Base-by-base conservation (phyloP, 1,139 yeast species). In the Yamadazyma sp. region DNA sequence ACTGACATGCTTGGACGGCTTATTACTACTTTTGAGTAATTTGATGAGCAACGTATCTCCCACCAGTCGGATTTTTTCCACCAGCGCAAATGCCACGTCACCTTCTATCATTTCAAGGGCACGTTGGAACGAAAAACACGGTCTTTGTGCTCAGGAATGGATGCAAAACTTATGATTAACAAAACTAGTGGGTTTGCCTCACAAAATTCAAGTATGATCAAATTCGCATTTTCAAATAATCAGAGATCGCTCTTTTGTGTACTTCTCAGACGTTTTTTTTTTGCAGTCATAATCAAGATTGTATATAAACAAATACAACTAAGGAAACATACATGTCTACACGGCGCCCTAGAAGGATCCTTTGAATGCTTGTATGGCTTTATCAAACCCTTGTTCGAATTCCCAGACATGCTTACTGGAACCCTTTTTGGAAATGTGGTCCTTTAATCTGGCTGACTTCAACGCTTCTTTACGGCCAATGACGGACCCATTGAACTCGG, bases 351-450 rank as follows among this genome's bases (percentile, higher is more conserved):
- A 23, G 17, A 32, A 32, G 12, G 34, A 20, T 18, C 4, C 15
- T 33, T 46, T 46, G 41, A 68, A 73, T 26, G 57, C 60, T 43
- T 64, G 50, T 46, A 77, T 49, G 0, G 88, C 96, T 37, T 76
- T 72, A 41, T 77, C 78, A 56, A 78, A 89, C 0, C 96, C 97
- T 49, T 85, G 92, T 26, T 82, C 87, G 84, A 87, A 91, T 59
- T 86, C 96, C 96, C 97, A 91, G 40, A 79, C 46, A 55, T 66
- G 73, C 40, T 69, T 66, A 51, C 83, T 75, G 3, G 62, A 51
- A 3, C 94, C 94, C 43, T 75, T 73, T 10, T 64, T 63, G 6
- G 62, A 51, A 20, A 78, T 55, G 59, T 88, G 95, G 50, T 87
- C 86, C 6, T 56, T 58, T 31, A 75, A 51, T 38, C 76, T 56